Base-by-base conservation (phyloP, 78 protist species). In the slime mould (Dictyostelium discoideum) region DNA sequence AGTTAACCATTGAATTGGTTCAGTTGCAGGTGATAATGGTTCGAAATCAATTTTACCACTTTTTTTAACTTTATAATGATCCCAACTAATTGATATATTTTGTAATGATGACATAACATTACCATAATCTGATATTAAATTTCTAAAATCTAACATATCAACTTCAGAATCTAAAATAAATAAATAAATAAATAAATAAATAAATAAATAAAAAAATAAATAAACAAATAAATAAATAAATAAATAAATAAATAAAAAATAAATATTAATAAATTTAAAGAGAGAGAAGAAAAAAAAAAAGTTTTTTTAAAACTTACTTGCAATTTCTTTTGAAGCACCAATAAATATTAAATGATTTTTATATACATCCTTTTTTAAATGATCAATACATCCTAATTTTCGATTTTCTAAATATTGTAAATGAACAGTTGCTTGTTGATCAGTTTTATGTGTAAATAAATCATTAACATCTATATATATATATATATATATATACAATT, bases 1-100 rank as follows among this genome's bases (percentile, higher is more conserved):
- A n/a, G 94, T 90, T 67, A 90, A 72, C 94, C 94, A 90, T 82
- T 90, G 94, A 50, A 90, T 90, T 29, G 94, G 94, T 73, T 90
- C 87, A 29, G 86, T 90, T 82, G 83, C 5, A n/a, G 44, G 37
- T 42, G 80, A 48, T 50, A 90, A 72, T 72, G 86, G 50, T 67
- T 90, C 94, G 37, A 29, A 80, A 22, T 90, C 94, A n/a, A 54
- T 82, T 79, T 90, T 90, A 65, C 22, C 24, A 57, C 73, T 57
- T 26, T 82, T 80, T 50, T 90, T 90, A 67, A 65, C 65, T 32
- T 90, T 88, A 80, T 88, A 90, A 72, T 82, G 78, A 82, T 90
- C 94, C 94, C 94, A 90, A 72, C 57, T 90, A 22, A 90, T 90
- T 26, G 94, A 90, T 54, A 67, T 14, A 72, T 80, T 82, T 82